Percentiles rank a stretch among this genome's conserved stretches.
These are phyloP conservation scores for Xerocomus potaroensis DNA, from an alignment of 768 basidiomycete genomes.

Conservation along the genomic window DNA sequence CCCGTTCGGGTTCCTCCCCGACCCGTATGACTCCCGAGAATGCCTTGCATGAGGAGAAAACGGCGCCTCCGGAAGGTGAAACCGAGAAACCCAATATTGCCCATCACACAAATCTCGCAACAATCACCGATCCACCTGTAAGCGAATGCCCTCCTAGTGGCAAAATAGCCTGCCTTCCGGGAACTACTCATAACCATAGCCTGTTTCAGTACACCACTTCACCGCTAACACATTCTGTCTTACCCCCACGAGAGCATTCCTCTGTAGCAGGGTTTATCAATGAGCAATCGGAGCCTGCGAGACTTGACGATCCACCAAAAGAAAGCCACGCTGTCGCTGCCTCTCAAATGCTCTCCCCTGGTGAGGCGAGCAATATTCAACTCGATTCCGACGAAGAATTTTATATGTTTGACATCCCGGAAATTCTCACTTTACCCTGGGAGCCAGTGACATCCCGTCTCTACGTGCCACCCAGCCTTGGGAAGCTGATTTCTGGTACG, in stretches of 20 bases:
- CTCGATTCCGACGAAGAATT: slow-evolving; percentile 23
- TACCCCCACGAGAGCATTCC: no score
- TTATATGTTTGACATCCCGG: slow-evolving; percentile 32
- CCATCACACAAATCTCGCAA: no score
- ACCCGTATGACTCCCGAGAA: neutral
- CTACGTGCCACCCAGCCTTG: slow-evolving; percentile 35
- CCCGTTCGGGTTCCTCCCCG: neutral
- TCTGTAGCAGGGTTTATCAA: no score
- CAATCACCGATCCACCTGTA: neutral
- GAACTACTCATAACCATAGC: neutral
- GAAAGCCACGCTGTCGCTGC: neutral
- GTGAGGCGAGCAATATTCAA: neutral
- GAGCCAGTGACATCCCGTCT: slow-evolving; percentile 24
- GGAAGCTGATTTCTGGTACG: slow-evolving; percentile 34
- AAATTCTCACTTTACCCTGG: slow-evolving; percentile 33
- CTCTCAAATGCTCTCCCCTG: neutral
- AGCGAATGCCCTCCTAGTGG: neutral
- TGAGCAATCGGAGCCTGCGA: neutral
- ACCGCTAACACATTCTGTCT: no score
- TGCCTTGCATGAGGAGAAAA: neutral
- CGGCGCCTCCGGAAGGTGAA: neutral
- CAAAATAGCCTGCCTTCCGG: neutral
- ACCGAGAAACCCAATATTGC: neutral
- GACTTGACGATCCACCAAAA: neutral
- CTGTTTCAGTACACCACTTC: neutral